Evolutionary conservation across 345 rosid species (phyloP), one percentile per base, ranked within the genome.

Genomic region (Sonneratia caseolaris): DNA sequence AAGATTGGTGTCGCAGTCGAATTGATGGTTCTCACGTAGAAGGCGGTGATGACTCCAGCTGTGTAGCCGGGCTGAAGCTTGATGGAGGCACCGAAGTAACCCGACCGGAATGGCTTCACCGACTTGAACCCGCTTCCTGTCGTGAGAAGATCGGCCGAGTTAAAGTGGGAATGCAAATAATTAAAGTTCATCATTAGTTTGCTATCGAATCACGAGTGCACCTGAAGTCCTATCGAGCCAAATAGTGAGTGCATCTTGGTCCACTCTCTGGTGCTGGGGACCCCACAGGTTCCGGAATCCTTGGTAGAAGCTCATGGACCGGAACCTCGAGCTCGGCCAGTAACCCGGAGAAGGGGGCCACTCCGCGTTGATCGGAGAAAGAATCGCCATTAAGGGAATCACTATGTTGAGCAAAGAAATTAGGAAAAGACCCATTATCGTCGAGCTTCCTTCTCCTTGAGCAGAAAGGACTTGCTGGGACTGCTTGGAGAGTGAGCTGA

Each of bases 121-220:
- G 99, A 95, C 78, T 95, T 92, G 76, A 95, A 95, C 68, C 99
- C 99, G 78, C 99, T 95, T 76, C 99, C 98, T 81, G 79, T 14
- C 37, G 19, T 7, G 3, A 22, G 13, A 22, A 22, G 64, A n/a
- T n/a, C 32, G 5, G 12, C 12, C 3, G 64, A 53, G 15, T 3
- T 16, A 16, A 10, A 7, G n/a, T 53, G 15, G n/a, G 57, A 7
- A 53, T 13, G 14, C n/a, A 8, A 19, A 7, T 53, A 53, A 19
- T 15, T 53, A 3, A 3, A 53, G 22, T 53, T 53, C 22, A 53
- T 53, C 1, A 53, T 53, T 6, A n/a, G 15, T 42, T 42, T 42
- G 10, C 45, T 42, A 42, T 42, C 7, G 45, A 42, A 9, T 42
- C 45, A 42, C 45, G 37, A 16, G 35, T 49, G 70, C 66, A 89